These are phyloP conservation scores for Quercus bicolor DNA, from an alignment of 306 rosid species.

Conservation along the genomic window DNA sequence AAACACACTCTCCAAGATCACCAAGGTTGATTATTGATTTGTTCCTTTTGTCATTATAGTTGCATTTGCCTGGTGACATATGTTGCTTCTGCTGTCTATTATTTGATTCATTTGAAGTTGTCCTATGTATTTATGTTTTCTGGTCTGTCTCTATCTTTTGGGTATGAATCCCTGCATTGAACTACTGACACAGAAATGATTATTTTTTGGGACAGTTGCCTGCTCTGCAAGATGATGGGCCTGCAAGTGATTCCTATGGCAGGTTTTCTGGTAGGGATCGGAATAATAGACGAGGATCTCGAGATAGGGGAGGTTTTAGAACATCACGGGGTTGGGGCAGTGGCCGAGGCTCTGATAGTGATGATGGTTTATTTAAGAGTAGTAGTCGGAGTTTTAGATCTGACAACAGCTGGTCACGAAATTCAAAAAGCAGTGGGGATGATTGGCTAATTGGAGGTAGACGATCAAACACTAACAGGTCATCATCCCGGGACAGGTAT, in stretches of 20 bases:
- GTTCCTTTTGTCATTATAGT: not conserved
- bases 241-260: conserved; percentile 79
- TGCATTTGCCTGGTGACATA: not conserved
- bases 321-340: conserved; percentile 57
- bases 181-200: conserved; percentile 13
- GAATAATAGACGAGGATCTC: conserved; percentile 41
- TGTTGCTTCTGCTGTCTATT: not conserved
- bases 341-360: conserved; percentile 37
- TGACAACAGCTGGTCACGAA: conserved; percentile 57
- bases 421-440: conserved; percentile 50
- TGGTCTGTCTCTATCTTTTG: not conserved
- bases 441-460: conserved; percentile 89
- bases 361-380: conserved; percentile 34
- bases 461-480: conserved; percentile 69
- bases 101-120: not conserved
- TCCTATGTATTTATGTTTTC: not conserved
- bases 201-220: conserved; percentile 66
- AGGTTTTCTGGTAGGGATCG: conserved; percentile 67
- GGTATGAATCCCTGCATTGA: not conserved
- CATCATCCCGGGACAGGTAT: conserved; percentile 74
- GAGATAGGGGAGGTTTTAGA: conserved; percentile 61
- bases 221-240: conserved; percentile 93
- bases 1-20: conserved; percentile 67
- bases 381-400: conserved; percentile 45
- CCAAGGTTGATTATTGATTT: conserved; percentile 52